Evolutionary conservation across 768 basidiomycete species (phyloP).

Genomic region (Tricholoma terreum): DNA sequence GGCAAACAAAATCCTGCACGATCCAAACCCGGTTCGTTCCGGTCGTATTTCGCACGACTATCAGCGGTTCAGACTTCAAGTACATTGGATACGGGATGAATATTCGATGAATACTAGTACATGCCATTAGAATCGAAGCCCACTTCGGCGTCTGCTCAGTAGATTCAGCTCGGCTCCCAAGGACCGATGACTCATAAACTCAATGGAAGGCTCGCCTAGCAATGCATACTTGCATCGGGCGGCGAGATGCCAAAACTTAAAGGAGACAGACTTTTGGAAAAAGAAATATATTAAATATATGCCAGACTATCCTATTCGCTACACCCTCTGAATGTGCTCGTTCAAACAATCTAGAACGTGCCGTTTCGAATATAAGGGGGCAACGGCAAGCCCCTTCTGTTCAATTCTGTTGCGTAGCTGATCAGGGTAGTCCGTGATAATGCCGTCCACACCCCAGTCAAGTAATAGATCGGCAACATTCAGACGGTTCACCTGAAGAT

Average conservation of each 20-base stretch:
- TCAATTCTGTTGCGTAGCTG: slow-evolving; percentile 55
- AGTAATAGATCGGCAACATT: slow-evolving; percentile 60
- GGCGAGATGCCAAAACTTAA: too few relatives aligned
- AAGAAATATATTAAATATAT: not conserved
- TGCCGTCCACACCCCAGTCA: slow-evolving; percentile 64
- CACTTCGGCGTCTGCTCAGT: not conserved
- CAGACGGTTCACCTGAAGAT: slow-evolving; percentile 54
- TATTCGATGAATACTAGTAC: too few relatives aligned
- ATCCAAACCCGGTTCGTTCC: slow-evolving; percentile 2
- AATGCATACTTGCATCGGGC: too few relatives aligned
- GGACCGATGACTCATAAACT: too few relatives aligned
- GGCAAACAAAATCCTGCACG: not conserved
- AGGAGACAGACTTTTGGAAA: too few relatives aligned
- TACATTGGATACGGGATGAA: too few relatives aligned
- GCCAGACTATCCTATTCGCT: not conserved
- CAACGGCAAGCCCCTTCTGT: slow-evolving; percentile 48
- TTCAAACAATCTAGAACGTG: slow-evolving; percentile 60
- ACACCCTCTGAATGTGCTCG: slow-evolving; percentile 7
- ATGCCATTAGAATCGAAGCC: too few relatives aligned
- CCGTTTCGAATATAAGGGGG: slow-evolving; percentile 56
- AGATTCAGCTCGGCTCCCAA: too few relatives aligned
- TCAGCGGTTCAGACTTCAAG: not conserved
- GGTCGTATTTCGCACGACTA: too few relatives aligned
- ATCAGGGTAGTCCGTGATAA: slow-evolving; percentile 75
- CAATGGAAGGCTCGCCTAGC: too few relatives aligned